Conservation (phyloP, 371 early-diverging fungal genomes). For the Apophysomyces trapeziformis region DNA sequence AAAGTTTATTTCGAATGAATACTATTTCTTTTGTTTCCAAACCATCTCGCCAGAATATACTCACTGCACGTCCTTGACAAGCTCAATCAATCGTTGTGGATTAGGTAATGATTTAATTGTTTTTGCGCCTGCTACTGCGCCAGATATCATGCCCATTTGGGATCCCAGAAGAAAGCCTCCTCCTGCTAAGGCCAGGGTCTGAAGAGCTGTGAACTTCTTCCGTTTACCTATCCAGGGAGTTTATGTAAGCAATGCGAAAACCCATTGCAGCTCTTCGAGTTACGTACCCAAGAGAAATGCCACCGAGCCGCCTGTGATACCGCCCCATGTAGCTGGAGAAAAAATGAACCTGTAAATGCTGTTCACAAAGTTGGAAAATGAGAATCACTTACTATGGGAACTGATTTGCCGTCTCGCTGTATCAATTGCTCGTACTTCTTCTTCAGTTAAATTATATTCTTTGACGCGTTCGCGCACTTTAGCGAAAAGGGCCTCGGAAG, state of each 20-base stretch:
- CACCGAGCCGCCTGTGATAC: conserved; percentile 36
- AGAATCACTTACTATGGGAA: conserved; percentile 34
- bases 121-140: conserved; percentile 44
- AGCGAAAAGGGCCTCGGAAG: conserved; percentile 33
- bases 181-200: conserved; percentile 35
- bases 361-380: neutral
- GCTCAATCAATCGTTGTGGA: conserved; percentile 43
- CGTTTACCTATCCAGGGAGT: conserved; percentile 23
- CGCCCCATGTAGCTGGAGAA: conserved; percentile 42
- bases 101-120: conserved; percentile 45
- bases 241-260: neutral
- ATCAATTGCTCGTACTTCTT: conserved; percentile 49
- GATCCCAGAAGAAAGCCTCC: conserved; percentile 52
- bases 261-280: neutral
- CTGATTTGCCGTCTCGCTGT: conserved; percentile 43
- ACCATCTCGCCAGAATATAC: conserved; percentile 6
- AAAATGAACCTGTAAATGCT: neutral
- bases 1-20: no score
- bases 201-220: conserved; percentile 41
- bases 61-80: conserved; percentile 51
- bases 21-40: no score
- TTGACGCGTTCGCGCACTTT: conserved; percentile 47
- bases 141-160: conserved; percentile 53
- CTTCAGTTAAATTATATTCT: conserved; percentile 42
- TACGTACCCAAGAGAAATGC: conserved; percentile 35